Percentiles rank a stretch among this genome's conserved stretches.
These are phyloP conservation scores for Elsinoe perseae DNA, from an alignment of 2,329 filamentous ascomycete genomes.

Conservation along the genomic window DNA sequence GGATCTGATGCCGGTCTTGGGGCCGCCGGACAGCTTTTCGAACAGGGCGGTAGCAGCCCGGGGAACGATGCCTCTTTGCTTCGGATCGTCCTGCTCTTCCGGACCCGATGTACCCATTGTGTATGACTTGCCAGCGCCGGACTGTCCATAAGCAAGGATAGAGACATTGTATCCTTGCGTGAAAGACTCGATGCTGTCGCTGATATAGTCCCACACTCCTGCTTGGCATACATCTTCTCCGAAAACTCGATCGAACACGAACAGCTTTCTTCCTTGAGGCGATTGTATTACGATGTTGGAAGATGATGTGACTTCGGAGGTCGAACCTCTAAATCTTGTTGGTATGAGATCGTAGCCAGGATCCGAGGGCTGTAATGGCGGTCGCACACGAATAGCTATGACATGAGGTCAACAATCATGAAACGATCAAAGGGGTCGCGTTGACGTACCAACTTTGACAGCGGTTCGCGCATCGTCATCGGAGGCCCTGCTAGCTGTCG, in stretches of 20 bases:
- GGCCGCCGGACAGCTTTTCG: constrained; percentile 69
- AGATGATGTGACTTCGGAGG: constrained; percentile 79
- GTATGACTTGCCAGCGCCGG: constrained; percentile 93
- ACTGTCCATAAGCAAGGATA: constrained; percentile 92
- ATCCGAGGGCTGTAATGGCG: constrained; percentile 72
- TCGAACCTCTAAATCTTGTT: constrained; percentile 86
- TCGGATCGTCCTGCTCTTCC: constrained; percentile 43
- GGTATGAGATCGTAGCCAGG: constrained; percentile 93
- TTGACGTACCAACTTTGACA: constrained; percentile 84
- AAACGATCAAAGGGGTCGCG: constrained; percentile 19
- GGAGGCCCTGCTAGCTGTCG: constrained; percentile 59
- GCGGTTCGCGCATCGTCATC: constrained; percentile 87
- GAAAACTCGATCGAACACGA: constrained; percentile 95
- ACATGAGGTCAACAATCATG: constrained; percentile 13
- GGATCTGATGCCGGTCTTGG: constrained; percentile 56
- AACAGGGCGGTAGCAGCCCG: constrained; percentile 81
- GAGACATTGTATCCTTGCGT: constrained; percentile 98
- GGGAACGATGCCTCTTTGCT: constrained; percentile 76
- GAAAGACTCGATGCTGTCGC: constrained; percentile 83
- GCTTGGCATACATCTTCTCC: constrained; percentile 74
- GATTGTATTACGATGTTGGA: constrained; percentile 85
- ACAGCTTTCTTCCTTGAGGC: constrained; percentile 85
- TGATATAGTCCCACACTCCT: constrained; percentile 88
- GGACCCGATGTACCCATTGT: constrained; percentile 97
- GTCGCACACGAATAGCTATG: constrained; percentile 83